Evolutionary conservation across 2,329 filamentous ascomycete genomes (phyloP), one percentile per base, ranked within the genome.

Genomic region (Fusarium denticulatum): DNA sequence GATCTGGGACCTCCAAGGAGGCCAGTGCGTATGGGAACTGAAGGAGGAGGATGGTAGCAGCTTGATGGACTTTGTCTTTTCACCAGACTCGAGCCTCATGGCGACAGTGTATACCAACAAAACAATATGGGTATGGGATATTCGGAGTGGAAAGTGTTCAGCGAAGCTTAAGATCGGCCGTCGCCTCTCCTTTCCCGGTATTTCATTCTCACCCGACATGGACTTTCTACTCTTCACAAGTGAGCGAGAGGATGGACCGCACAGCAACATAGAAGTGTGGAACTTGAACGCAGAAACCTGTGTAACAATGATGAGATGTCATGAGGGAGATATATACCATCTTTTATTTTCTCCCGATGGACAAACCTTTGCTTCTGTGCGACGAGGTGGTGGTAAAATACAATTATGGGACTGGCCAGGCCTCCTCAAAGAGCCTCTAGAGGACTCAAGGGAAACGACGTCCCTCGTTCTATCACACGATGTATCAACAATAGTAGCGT

Each of bases 61-160:
- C n/a, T n/a, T n/a, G n/a, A n/a, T n/a, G 15, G 30, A 18, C 30
- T 50, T 50, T 12, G n/a, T 5, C 20, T 60, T 56, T 15, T 61
- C 59, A 4, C 20, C 37, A 36, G 37, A 36, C 10, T 61, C 59
- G 7, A 1, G 2, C 2, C 34, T 61, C 3, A 2, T 61, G 9
- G 30, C 37, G 13, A 20, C 1, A 3, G 24, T 1, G 0, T 5
- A 14, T 43, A 0, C 0, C 5, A 1, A n/a, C 24, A 1, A 5
- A 1, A 5, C 5, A 24, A 56, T 57, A 28, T 22, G 14, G 2
- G 22, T 61, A 1, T 61, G 59, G 59, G 59, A 57, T 24, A 16
- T 61, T 3, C 26, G 5, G 9, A 36, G 32, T 12, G 58, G 58
- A 1, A 36, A 42, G 18, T 61, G 28, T 3, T 37, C 8, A 16